A percentile compares a stretch with the other conserved stretches of the same genome.
These are phyloP conservation scores for Mariannaea sp. DNA, from an alignment of 2,329 filamentous ascomycete species.

Conservation along the genomic window DNA sequence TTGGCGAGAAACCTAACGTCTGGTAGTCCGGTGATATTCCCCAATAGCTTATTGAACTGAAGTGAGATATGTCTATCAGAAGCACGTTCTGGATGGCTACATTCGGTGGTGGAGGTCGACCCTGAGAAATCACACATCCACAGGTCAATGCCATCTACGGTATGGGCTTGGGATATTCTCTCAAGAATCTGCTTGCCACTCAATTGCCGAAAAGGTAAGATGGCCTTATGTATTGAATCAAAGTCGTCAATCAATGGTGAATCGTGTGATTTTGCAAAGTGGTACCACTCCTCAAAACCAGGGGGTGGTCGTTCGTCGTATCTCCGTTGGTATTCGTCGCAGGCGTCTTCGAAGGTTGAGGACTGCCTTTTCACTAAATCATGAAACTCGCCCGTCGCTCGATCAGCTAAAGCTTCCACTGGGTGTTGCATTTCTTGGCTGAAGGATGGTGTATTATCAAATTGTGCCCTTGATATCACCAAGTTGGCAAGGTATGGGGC, in stretches of 20 bases:
- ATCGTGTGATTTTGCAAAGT: slow-evolving; percentile 45
- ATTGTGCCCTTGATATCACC: too few relatives aligned
- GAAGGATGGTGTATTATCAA: too few relatives aligned
- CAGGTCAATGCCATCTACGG: slow-evolving; percentile 36
- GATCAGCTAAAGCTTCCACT: slow-evolving; percentile 39
- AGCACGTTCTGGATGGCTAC: slow-evolving; percentile 40
- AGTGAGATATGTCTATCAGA: slow-evolving; percentile 43
- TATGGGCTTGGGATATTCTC: slow-evolving; percentile 36
- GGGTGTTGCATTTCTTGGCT: slow-evolving; percentile 46
- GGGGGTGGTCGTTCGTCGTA: slow-evolving; percentile 50
- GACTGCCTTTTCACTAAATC: slow-evolving; percentile 46
- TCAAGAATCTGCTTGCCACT: slow-evolving; percentile 42
- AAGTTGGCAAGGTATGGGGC: too few relatives aligned
- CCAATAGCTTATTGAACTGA: slow-evolving; percentile 41
- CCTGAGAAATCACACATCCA: slow-evolving; percentile 45
- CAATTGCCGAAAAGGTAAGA: slow-evolving; percentile 49
- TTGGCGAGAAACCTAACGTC: slow-evolving; percentile 52
- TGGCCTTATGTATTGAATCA: slow-evolving; percentile 46
- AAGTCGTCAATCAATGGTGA: slow-evolving; percentile 58
- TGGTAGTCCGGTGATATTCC: slow-evolving; percentile 38
- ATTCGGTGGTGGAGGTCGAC: slow-evolving; percentile 35
- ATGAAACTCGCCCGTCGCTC: slow-evolving; percentile 40
- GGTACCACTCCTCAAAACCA: slow-evolving; percentile 54
- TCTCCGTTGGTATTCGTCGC: slow-evolving; percentile 49
- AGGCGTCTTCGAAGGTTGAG: slow-evolving; percentile 41